Conservation (phyloP, 2,329 filamentous ascomycete genomes). For the Didymella pomorum region DNA sequence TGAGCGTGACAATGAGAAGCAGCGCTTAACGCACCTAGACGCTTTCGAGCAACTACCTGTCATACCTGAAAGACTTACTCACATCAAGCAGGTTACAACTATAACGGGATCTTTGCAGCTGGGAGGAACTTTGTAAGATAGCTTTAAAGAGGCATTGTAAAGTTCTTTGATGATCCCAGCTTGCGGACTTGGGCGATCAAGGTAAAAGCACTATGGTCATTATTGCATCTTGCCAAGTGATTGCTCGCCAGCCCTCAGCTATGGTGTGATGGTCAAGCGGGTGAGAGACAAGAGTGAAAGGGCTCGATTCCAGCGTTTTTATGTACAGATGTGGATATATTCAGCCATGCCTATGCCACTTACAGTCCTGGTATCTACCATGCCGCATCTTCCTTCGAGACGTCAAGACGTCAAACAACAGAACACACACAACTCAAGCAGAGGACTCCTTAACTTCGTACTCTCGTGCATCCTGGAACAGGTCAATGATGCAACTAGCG, state of each 20-base stretch:
- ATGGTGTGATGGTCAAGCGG: no score
- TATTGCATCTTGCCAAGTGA: no score
- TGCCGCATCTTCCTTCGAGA: background rate
- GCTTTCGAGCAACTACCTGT: no score
- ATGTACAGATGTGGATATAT: conserved; percentile 8
- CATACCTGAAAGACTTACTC: no score
- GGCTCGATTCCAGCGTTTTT: conserved; percentile 2
- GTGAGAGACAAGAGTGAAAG: background rate
- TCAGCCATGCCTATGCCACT: background rate
- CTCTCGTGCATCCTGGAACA: conserved; percentile 84
- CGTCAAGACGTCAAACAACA: background rate
- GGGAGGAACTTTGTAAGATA: no score
- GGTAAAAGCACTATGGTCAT: no score
- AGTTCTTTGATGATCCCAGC: no score
- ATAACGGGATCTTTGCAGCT: no score
- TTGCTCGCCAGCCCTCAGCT: no score
- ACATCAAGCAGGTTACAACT: no score
- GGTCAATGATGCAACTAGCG: conserved; percentile 88
- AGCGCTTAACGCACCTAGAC: background rate
- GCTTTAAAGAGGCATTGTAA: no score
- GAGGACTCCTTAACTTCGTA: conserved; percentile 38
- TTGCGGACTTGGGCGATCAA: no score
- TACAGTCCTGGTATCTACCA: background rate
- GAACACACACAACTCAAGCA: background rate
- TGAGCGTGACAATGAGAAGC: background rate